A percentile compares a stretch with the other conserved stretches of the same genome.
Conservation (phyloP, 2,329 filamentous ascomycete genomes). For the Pseudocercospora cruenta region DNA sequence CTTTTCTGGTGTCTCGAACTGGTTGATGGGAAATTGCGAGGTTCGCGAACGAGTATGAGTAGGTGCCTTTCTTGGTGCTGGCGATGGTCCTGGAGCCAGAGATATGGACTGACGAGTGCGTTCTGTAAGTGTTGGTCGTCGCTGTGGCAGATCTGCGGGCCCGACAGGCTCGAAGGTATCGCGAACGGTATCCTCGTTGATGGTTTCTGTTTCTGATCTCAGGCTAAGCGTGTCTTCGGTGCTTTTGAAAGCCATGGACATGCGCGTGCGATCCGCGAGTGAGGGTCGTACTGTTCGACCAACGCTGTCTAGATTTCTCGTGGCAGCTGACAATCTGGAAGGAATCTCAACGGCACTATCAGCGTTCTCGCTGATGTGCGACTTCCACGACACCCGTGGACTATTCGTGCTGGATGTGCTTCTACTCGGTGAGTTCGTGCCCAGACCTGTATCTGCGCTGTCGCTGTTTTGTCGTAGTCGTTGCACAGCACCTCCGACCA, state of each 20-base stretch:
- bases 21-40: constrained; percentile 56
- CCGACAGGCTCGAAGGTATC: constrained; percentile 23
- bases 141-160: neutral
- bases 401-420: constrained; percentile 21
- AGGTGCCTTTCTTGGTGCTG: constrained; percentile 24
- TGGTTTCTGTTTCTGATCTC: neutral
- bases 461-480: constrained; percentile 22
- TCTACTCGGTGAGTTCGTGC: constrained; percentile 14
- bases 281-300: constrained; percentile 40
- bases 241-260: constrained; percentile 47
- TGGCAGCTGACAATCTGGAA: neutral
- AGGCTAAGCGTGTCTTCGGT: constrained; percentile 14
- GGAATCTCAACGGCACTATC: constrained; percentile 27
- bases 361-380: constrained; percentile 23
- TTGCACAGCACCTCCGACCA: constrained; percentile 17
- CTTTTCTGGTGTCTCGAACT: constrained; percentile 58
- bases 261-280: constrained; percentile 51
- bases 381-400: constrained; percentile 12
- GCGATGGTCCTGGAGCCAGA: constrained; percentile 51
- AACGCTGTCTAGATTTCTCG: constrained; percentile 16
- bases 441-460: constrained; percentile 13
- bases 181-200: neutral
- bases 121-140: constrained; percentile 65
- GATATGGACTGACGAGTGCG: constrained; percentile 83
- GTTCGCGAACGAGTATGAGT: constrained; percentile 42